These are phyloP conservation scores for Dothideomycetes sp. DNA, from an alignment of 2,329 filamentous ascomycete genomes.

Conservation along the genomic window DNA sequence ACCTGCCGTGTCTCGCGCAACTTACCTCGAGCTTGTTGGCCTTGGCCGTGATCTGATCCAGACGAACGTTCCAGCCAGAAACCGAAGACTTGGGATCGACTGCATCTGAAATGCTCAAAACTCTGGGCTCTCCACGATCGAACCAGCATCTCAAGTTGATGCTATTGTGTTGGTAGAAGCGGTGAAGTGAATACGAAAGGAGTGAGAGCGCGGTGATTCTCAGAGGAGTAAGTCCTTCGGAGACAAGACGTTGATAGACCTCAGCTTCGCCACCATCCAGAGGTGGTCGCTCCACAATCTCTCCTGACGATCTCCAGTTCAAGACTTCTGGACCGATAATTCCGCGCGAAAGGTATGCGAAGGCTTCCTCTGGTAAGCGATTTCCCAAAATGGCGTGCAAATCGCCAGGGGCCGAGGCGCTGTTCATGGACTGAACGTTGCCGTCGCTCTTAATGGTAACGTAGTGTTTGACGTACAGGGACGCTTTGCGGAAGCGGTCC, in stretches of 20 bases:
- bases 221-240: conserved; percentile 61
- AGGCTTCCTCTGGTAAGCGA: conserved; percentile 79
- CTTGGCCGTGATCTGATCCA: conserved; percentile 15
- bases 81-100: conserved; percentile 46
- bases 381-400: conserved; percentile 87
- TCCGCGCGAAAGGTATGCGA: conserved; percentile 79
- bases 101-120: conserved; percentile 22
- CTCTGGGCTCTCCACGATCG: conserved; percentile 55
- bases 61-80: conserved; percentile 63
- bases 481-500: conserved; percentile 77
- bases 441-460: conserved; percentile 72
- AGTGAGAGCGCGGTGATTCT: conserved; percentile 70
- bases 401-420: conserved; percentile 66
- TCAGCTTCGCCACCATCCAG: conserved; percentile 72
- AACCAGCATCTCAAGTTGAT: conserved; percentile 80
- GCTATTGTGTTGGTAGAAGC: conserved; percentile 72
- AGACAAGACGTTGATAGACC: conserved; percentile 73
- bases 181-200: conserved; percentile 68
- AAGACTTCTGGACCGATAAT: conserved; percentile 71
- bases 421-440: conserved; percentile 64
- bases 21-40: conserved; percentile 19
- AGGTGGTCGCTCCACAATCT: conserved; percentile 72
- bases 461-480: conserved; percentile 79
- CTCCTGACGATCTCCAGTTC: conserved; percentile 71
- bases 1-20: conserved; percentile 2